Percentiles rank a stretch among this genome's conserved stretches.
These are phyloP conservation scores for Magnolia changhungtana DNA, from an alignment of 164 flowering plant species.

Conservation along the genomic window DNA sequence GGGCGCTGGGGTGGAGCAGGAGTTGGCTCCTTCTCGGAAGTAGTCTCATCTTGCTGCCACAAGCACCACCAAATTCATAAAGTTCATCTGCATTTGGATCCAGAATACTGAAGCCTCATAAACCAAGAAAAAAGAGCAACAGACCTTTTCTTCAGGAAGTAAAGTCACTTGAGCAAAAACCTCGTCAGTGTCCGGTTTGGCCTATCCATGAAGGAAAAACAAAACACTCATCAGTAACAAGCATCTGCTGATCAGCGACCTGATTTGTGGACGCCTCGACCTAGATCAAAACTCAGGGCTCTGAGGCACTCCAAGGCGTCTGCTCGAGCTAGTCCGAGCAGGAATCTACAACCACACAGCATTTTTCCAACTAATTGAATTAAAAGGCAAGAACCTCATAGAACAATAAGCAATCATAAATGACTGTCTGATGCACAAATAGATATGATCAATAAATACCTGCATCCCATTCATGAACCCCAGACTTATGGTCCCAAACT, in stretches of 20 bases:
- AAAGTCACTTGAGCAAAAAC: too few species aligned
- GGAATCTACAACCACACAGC: slow-evolving; percentile 57
- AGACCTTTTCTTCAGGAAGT: too few species aligned
- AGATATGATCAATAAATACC: slow-evolving; percentile 7
- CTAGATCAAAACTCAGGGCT: slow-evolving; percentile 31
- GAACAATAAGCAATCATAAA: neutral
- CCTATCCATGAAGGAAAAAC: too few species aligned
- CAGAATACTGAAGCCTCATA: too few species aligned
- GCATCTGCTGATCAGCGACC: slow-evolving; percentile 54
- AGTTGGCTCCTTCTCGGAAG: too few species aligned
- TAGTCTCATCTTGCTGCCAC: too few species aligned
- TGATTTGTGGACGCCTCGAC: slow-evolving; percentile 85
- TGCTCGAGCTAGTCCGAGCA: slow-evolving; percentile 73
- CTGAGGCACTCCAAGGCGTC: too few species aligned
- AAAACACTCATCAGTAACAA: neutral
- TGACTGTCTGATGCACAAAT: neutral
- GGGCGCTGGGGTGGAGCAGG: too few species aligned
- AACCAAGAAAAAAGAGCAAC: too few species aligned
- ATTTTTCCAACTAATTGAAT: neutral
- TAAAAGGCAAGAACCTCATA: neutral
- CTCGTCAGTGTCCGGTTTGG: too few species aligned
- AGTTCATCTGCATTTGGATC: too few species aligned
- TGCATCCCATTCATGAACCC: slow-evolving; percentile 23
- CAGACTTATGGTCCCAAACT: slow-evolving; percentile 20
- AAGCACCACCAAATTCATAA: too few species aligned